Evolutionary conservation across 2,329 filamentous ascomycete species (phyloP), one percentile per base, ranked within the genome.

Genomic region (Elsinoe arachidis): DNA sequence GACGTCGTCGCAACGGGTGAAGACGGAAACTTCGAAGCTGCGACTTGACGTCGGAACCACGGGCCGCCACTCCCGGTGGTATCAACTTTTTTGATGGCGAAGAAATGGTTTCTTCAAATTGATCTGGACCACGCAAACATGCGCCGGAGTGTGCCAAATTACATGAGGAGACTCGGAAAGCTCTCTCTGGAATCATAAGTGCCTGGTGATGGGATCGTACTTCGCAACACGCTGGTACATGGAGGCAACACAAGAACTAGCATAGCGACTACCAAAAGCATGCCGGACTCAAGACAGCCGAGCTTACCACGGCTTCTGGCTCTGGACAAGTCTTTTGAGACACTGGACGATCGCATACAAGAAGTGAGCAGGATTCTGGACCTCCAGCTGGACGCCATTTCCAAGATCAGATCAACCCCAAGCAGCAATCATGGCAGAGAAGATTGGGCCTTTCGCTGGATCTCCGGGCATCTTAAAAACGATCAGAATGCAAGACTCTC

Each of bases 371-470:
- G 72, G 60, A 72, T 74, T 64, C 73, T 68, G 65, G 71, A 65
- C 60, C 49, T 61, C 17, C 54, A 67, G 19, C 58, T 63, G 15
- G 52, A 61, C 49, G 59, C n/a, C 11, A 30, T 3, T 14, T 33
- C n/a, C 17, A 14, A 15, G 14, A 30, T 15, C 15, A 11, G 43
- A 19, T 47, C 43, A 10, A 17, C 30, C 17, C 35, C 47, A 10
- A 23, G 46, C 15, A 41, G 59, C 9, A 57, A 61, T 44, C 47
- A 58, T 52, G 58, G 58, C 26, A 78, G 80, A 65, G 80, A 83
- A 64, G 83, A 87, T 73, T 87, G 83, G 82, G 76, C 85, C 12
- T 67, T 86, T 58, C 78, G 80, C 65, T 87, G 85, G 85, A 70
- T 86, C 21, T 72, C 85, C 63, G 83, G 81, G 63, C 84, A 80